A percentile compares a stretch with the other conserved stretches of the same genome.
These are phyloP conservation scores for Phialophora verrucosa DNA, from an alignment of 2,329 filamentous ascomycete genomes.

Conservation along the genomic window DNA sequence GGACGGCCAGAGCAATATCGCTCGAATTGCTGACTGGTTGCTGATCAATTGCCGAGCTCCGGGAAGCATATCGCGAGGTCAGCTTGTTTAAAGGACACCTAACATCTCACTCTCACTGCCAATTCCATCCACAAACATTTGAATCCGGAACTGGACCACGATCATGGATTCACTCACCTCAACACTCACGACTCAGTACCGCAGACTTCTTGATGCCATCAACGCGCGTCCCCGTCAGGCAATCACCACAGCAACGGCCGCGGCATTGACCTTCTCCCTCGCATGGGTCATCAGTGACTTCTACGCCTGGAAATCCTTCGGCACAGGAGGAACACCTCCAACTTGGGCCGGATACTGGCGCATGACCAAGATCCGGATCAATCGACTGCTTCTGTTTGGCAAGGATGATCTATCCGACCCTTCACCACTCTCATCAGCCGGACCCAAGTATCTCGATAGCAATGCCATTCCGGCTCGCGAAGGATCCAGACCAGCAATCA, in stretches of 20 bases:
- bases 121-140: background rate
- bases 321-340: slow-evolving; percentile 36
- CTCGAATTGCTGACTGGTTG: background rate
- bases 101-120: background rate
- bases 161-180: slow-evolving; percentile 18
- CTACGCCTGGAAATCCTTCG: slow-evolving; percentile 34
- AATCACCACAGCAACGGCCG: slow-evolving; percentile 19
- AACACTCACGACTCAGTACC: slow-evolving; percentile 19
- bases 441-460: slow-evolving; percentile 30
- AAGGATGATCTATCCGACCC: slow-evolving; percentile 32
- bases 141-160: background rate
- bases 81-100: background rate
- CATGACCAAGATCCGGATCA: slow-evolving; percentile 35
- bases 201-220: slow-evolving; percentile 18
- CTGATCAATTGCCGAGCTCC: background rate
- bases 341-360: slow-evolving; percentile 37
- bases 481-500: slow-evolving; percentile 23
- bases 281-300: slow-evolving; percentile 35
- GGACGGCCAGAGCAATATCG: background rate
- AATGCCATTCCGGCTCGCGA: slow-evolving; percentile 18
- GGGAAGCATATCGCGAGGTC: background rate
- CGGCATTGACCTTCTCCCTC: slow-evolving; percentile 23
- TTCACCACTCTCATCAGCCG: slow-evolving; percentile 25
- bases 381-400: slow-evolving; percentile 28
- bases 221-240: slow-evolving; percentile 24